Evolutionary conservation across 805 yeast genomes (phyloP), one percentile per base, ranked within the genome.

Genomic region (Saccharomycopsis sp.): DNA sequence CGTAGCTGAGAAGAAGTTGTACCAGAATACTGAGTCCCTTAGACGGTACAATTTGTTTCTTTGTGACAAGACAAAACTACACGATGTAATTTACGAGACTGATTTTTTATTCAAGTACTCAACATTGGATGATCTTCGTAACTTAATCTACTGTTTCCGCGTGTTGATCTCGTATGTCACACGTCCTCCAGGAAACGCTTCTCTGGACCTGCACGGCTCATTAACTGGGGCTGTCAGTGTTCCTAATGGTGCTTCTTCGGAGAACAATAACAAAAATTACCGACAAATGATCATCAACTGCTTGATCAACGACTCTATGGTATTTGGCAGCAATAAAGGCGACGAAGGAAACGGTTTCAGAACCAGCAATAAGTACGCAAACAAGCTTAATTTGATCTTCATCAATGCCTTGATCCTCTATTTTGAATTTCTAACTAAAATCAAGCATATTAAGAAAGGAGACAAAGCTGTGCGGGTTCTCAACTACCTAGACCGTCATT

Each of bases 351-450:
- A 35, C 41, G 14, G 14, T 35, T 9, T 9, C 41, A 35, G 41
- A 17, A 17, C 49, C 22, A 8, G 49, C 24, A n/a, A n/a, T 25
- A 22, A 55, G 12, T 14, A 47, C 17, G 22, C 38, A 12, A 55
- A 55, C 22, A 25, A 55, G 15, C n/a, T 44, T 15, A 55, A 49
- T 25, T 35, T 50, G 25, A 20, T 35, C 5, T 15, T 52, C 2
- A 15, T 23, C 14, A 56, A 56, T 42, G 55, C 49, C n/a, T 56
- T 56, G 55, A 14, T 34, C 3, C 35, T 56, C 17, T 17, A 52
- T 3, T 25, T 56, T n/a, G 52, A 56, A 17, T 51, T 29, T 41
- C 25, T 56, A 19, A 14, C 17, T 3, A 17, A n/a, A 3, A 24
- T 19, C 23, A 22, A 29, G 3, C 22, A 23, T 12, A 24, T 50